phyloP scores from a whole-genome alignment of 768 basidiomycete genomes.

The Leccinum ochraceum region DNA sequence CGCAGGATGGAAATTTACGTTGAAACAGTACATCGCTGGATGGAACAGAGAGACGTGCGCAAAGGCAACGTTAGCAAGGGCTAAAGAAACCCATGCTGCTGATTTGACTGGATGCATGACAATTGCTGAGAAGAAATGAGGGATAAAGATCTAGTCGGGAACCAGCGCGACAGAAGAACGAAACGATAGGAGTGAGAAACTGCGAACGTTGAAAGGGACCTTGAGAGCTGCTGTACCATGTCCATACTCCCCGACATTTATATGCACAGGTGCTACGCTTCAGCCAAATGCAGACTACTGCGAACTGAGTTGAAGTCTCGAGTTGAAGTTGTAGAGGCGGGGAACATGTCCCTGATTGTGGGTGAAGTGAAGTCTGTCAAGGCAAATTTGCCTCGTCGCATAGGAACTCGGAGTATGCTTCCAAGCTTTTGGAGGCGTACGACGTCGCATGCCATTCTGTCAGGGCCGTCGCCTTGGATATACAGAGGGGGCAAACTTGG shows the following conservation, averaged over 20 bases:
- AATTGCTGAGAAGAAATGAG: constrained; percentile 6
- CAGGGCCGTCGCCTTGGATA: background rate
- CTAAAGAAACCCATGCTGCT: constrained; percentile 10
- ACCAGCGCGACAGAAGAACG: constrained; percentile 11
- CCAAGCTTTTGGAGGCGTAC: background rate
- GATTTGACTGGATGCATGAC: background rate
- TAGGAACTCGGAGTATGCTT: background rate
- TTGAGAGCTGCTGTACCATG: background rate
- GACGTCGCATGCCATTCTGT: background rate
- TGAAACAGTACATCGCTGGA: background rate
- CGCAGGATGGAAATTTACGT: constrained; percentile 8
- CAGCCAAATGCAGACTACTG: background rate
- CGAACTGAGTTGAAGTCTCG: constrained; percentile 3
- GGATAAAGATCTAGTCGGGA: background rate
- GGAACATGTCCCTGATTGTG: background rate
- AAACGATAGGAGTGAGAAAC: background rate
- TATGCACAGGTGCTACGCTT: constrained; percentile 1
- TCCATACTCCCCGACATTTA: constrained; percentile 1
- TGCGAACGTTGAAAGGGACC: background rate
- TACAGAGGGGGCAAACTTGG: background rate
- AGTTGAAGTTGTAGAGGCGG: background rate
- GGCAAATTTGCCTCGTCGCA: background rate
- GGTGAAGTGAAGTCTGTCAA: background rate
- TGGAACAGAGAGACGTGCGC: constrained; percentile 4
- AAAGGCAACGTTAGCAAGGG: constrained; percentile 12